Percentiles rank a stretch among this genome's conserved stretches.
Conservation (phyloP, 1,139 yeast species). For the Chernovozyma aurita region DNA sequence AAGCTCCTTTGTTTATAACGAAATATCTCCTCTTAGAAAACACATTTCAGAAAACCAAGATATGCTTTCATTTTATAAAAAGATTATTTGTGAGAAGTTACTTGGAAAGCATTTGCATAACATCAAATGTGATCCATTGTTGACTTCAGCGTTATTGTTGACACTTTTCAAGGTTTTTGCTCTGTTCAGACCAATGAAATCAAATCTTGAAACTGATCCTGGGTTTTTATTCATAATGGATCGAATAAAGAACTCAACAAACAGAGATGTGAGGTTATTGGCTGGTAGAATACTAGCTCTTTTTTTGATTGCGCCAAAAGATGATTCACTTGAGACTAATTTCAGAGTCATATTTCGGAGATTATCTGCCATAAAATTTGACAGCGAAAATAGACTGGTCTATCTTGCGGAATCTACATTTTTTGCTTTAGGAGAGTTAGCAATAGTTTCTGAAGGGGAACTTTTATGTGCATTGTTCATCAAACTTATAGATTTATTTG, state of each 20-base stretch:
- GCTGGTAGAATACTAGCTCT: slow-evolving; percentile 46
- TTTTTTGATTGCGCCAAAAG: slow-evolving; percentile 29
- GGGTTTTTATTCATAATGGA: slow-evolving; percentile 21
- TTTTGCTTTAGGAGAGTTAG: slow-evolving; percentile 57
- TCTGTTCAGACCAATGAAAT: slow-evolving; percentile 37
- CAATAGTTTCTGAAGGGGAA: slow-evolving; percentile 56
- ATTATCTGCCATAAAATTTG: slow-evolving; percentile 33
- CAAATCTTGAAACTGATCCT: slow-evolving; percentile 15
- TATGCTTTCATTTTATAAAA: slow-evolving; percentile 19
- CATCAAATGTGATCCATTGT: slow-evolving; percentile 18
- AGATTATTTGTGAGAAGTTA: slow-evolving; percentile 19
- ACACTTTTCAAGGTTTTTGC: slow-evolving; percentile 44
- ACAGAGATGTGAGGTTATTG: slow-evolving; percentile 51
- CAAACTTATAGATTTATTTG: slow-evolving; percentile 55
- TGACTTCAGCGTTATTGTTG: slow-evolving; percentile 41
- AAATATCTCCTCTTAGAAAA: slow-evolving; percentile 20
- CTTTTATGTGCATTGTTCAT: slow-evolving; percentile 57
- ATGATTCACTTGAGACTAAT: slow-evolving; percentile 29
- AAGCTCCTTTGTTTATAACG: slow-evolving; percentile 17
- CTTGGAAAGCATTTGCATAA: slow-evolving; percentile 9
- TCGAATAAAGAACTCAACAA: slow-evolving; percentile 20
- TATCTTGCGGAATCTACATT: slow-evolving; percentile 63
- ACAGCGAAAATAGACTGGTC: slow-evolving; percentile 16
- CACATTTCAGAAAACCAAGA: slow-evolving; percentile 18
- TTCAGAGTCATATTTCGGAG: slow-evolving; percentile 33